Evolutionary conservation across 2,329 filamentous ascomycete species (phyloP).

Genomic region (Pseudogymnoascus sp.): DNA sequence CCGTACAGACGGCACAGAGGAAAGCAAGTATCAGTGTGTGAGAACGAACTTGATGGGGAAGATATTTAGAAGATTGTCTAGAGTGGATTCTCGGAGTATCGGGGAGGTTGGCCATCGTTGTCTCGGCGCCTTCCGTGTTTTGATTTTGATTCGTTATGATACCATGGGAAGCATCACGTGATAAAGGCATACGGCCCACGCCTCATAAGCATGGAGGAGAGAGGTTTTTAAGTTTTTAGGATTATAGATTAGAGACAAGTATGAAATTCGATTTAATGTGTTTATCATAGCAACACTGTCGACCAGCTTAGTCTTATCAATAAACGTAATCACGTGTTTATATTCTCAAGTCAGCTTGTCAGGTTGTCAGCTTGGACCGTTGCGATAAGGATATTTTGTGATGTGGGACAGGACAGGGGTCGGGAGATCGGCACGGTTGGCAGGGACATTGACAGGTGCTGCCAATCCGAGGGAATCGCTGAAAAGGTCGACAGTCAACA

Average conservation of each 20-base stretch:
- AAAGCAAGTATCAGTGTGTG: slow-evolving; percentile 18
- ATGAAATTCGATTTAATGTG: background rate
- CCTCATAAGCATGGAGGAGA: background rate
- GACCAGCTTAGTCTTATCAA: background rate
- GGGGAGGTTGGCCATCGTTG: background rate
- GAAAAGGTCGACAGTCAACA: background rate
- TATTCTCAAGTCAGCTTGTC: background rate
- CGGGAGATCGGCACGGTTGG: background rate
- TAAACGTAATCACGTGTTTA: background rate
- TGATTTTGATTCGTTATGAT: background rate
- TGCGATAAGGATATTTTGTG: background rate
- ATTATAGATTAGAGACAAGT: background rate
- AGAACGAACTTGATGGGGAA: background rate
- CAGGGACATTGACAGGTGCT: slow-evolving; percentile 1
- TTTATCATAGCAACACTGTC: background rate
- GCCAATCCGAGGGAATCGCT: background rate
- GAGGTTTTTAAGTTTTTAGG: background rate
- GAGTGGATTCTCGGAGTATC: background rate
- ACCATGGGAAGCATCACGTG: background rate
- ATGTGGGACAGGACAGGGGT: background rate
- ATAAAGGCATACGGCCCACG: background rate
- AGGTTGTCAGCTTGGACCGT: background rate
- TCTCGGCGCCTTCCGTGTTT: background rate
- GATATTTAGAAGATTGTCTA: background rate
- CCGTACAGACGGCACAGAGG: slow-evolving; percentile 15